Evolutionary conservation across 2,329 filamentous ascomycete genomes (phyloP), one percentile per base, ranked within the genome.

Genomic region (Beauveria sp.): DNA sequence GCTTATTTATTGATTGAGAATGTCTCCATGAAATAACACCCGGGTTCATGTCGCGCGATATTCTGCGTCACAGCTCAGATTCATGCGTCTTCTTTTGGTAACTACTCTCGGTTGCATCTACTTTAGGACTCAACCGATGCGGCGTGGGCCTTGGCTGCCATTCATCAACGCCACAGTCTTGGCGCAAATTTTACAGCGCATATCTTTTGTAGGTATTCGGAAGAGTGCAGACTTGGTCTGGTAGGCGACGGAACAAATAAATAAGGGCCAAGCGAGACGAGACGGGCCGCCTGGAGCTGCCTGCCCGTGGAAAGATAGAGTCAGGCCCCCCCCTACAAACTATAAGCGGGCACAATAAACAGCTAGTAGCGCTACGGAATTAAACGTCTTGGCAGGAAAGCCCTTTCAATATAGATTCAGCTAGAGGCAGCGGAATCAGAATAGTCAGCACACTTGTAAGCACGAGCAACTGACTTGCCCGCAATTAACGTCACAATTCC

Each of bases 51-150:
- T 18, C 3, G 9, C 24, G 12, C 10, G 26, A 26, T 47, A 24
- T 47, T 14, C 5, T 22, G 44, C 10, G 22, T 3, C 44, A 26
- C 12, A 37, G 12, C 34, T 37, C 34, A 18, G 8, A 26, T 3
- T 26, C 44, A 47, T 37, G 34, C 4, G 12, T 12, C 34, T 26
- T 46, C 12, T 24, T 24, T 47, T 47, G 22, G 5, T 5, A 14
- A 18, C 41, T 30, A 8, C 55, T 48, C 16, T 52, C 47, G 56
- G 56, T 18, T 59, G 22, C 26, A 44, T 51, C 56, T 59, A 34
- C 56, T 59, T 59, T 51, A 4, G 47, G 46, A 52, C 12, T 44
- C 24, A 44, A 30, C 56, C 56, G 56, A 59, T 59, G 47, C 44
- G 47, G 55, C 55, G 55, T 24, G 22, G 14, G 24, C 22, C 46